A percentile compares a stretch with the other conserved stretches of the same genome.
Evolutionary conservation across 2,329 filamentous ascomycete species (phyloP).

Genomic region (Fusarium acutatum): DNA sequence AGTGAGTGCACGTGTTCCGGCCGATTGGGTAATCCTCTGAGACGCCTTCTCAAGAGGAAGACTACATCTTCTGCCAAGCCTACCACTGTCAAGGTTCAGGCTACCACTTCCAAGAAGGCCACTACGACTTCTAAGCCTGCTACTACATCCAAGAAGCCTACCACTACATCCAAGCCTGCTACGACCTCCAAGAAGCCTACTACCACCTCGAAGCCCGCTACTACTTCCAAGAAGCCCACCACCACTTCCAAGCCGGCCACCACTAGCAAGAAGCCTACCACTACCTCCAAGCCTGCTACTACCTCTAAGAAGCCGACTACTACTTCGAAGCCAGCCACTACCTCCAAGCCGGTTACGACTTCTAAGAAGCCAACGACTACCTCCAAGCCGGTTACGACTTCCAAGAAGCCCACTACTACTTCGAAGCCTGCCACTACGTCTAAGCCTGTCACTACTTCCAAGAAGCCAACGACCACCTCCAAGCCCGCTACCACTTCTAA

Average conservation of each 20-base stretch:
- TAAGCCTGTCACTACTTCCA: not conserved
- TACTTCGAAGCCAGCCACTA: not conserved
- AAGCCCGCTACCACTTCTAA: not conserved
- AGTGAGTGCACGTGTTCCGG: slow-evolving; percentile 8
- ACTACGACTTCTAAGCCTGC: not conserved
- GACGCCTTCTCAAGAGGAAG: not conserved
- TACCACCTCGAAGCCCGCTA: not conserved
- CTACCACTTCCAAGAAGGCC: not conserved
- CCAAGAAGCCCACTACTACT: not conserved
- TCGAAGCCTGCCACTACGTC: not conserved
- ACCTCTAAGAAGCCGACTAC: not conserved
- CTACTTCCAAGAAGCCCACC: not conserved
- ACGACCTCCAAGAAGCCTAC: not conserved
- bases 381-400: not conserved
- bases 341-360: no score
- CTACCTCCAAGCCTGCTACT: not conserved
- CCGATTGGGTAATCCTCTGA: not conserved
- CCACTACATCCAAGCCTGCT: not conserved
- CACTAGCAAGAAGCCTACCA: not conserved
- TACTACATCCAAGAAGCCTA: not conserved
- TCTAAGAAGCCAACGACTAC: no score
- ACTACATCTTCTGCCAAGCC: not conserved
- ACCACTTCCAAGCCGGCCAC: not conserved
- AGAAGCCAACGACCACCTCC: not conserved
- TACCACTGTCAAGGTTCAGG: not conserved